A percentile compares a stretch with the other conserved stretches of the same genome.
Conservation (phyloP, 2,329 filamentous ascomycete species). For the Colletotrichum viniferum region DNA sequence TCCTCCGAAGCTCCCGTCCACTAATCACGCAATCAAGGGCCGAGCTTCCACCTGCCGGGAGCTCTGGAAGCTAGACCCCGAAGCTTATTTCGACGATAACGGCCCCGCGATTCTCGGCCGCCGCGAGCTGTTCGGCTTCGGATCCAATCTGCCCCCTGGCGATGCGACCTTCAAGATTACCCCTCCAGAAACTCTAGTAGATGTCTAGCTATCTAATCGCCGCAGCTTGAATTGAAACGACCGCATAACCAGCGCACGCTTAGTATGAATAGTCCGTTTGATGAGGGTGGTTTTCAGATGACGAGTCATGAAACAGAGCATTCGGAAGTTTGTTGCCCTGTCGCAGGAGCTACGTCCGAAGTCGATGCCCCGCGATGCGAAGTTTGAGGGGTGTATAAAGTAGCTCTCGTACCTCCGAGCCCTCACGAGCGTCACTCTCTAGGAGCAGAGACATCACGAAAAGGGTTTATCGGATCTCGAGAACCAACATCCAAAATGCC, state of each 20-base stretch:
- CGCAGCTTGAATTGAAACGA: not conserved
- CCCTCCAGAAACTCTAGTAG: not conserved
- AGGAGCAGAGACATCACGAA: not conserved
- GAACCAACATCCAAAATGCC: not conserved
- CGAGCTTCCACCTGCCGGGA: not conserved
- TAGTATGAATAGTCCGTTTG: not conserved
- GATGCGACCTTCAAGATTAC: not conserved
- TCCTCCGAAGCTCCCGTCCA: not conserved
- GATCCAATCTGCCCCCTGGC: not conserved
- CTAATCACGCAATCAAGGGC: not conserved
- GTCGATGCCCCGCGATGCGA: not conserved
- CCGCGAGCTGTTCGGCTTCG: not conserved
- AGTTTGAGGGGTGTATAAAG: not conserved
- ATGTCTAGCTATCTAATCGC: not conserved
- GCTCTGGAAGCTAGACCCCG: not conserved
- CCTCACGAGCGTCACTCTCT: fast-evolving
- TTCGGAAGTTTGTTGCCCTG: not conserved
- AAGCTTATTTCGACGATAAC: not conserved
- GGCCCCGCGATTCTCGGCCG: not conserved
- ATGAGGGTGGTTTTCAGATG: not conserved
- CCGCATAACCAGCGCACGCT: not conserved
- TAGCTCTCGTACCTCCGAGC: not conserved
- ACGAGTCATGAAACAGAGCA: not conserved
- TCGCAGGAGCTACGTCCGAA: not conserved
- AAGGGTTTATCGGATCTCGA: not conserved